phyloP scores from a whole-genome alignment of 2,329 filamentous ascomycete species.

The Penicillium sp. region DNA sequence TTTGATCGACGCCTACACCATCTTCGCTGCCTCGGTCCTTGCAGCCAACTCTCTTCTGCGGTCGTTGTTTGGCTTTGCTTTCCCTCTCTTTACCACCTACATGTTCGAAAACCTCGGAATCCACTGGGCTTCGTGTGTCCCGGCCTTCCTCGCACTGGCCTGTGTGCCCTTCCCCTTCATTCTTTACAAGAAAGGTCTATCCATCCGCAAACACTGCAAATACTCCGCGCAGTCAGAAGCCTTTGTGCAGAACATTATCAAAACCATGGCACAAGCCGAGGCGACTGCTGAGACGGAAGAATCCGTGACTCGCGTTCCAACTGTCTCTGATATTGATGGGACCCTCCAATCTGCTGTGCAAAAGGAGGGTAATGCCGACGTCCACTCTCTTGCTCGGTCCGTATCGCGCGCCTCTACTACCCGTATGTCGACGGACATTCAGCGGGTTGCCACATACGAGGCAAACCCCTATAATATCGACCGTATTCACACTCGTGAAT shows the following conservation, averaged over 20 bases:
- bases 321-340: neutral
- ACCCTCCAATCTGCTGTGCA: neutral
- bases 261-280: neutral
- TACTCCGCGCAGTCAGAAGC: slow-evolving; percentile 39
- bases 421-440: slow-evolving; percentile 3
- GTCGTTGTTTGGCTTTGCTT: slow-evolving; percentile 49
- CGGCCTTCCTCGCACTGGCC: slow-evolving; percentile 48
- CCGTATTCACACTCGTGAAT: slow-evolving; percentile 20
- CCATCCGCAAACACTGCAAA: slow-evolving; percentile 44
- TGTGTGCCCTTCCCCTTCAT: slow-evolving; percentile 48
- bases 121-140: slow-evolving; percentile 50
- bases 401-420: slow-evolving; percentile 10
- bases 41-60: slow-evolving; percentile 50
- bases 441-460: slow-evolving; percentile 21
- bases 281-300: neutral
- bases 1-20: slow-evolving; percentile 46
- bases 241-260: slow-evolving; percentile 21
- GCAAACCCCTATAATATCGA: slow-evolving; percentile 22
- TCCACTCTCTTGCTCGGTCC: slow-evolving; percentile 9
- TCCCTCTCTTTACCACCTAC: slow-evolving; percentile 50
- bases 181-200: slow-evolving; percentile 45
- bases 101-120: slow-evolving; percentile 50
- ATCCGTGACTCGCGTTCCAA: neutral
- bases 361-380: slow-evolving; percentile 18
- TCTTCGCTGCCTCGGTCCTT: slow-evolving; percentile 45